phyloP scores from a whole-genome alignment of 768 basidiomycete species.

The Collybiopsis luxurians region DNA sequence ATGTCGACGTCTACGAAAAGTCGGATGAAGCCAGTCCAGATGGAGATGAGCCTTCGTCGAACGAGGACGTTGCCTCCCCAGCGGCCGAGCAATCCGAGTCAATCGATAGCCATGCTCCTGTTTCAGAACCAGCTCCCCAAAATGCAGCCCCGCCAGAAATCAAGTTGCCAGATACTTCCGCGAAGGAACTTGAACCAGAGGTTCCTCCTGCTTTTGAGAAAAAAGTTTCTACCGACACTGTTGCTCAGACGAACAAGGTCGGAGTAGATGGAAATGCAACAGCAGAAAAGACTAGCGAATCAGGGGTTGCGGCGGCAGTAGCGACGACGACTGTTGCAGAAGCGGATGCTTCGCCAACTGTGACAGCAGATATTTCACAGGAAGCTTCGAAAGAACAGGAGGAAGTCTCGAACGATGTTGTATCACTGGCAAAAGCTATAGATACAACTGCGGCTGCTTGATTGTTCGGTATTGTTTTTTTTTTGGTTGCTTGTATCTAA shows the following conservation, averaged over 20 bases:
- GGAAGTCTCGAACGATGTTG: too few species aligned
- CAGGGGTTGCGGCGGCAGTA: too few species aligned
- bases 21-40: constrained; percentile 18
- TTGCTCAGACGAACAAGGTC: too few species aligned
- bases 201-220: neutral
- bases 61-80: neutral
- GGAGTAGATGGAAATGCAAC: too few species aligned
- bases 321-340: too few species aligned
- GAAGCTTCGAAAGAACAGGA: neutral
- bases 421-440: too few species aligned
- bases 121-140: neutral
- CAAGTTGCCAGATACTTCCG: too few species aligned
- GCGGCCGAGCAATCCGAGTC: neutral
- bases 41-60: neutral
- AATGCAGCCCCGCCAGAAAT: too few species aligned
- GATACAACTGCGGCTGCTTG: too few species aligned
- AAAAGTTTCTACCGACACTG: neutral
- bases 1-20: constrained; percentile 23
- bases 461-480: neutral
- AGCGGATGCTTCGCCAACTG: neutral
- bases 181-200: neutral
- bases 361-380: neutral
- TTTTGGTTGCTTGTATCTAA: neutral
- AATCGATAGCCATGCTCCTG: neutral
- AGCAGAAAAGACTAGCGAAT: too few species aligned